Conservation (phyloP, 2,329 filamentous ascomycete species). For the Fusarium nurragi region DNA sequence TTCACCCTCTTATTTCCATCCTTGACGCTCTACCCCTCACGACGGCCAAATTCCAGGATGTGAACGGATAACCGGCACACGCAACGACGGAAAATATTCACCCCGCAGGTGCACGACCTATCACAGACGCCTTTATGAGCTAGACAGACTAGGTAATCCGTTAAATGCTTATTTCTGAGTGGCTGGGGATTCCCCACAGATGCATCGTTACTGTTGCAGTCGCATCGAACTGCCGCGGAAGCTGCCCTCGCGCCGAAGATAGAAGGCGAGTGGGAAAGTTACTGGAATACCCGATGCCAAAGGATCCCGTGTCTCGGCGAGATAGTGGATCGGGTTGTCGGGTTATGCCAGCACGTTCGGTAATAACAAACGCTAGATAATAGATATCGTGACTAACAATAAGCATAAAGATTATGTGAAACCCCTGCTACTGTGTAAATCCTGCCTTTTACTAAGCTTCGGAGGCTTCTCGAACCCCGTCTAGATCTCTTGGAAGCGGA, state of each 20-base stretch:
- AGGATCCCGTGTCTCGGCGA: background rate
- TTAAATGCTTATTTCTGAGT: background rate
- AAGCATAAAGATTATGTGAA: too few relatives aligned
- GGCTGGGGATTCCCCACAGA: background rate
- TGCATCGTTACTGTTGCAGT: background rate
- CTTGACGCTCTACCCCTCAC: too few relatives aligned
- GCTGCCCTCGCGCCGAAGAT: background rate
- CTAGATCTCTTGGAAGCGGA: too few relatives aligned
- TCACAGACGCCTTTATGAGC: background rate
- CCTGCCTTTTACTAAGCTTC: too few relatives aligned
- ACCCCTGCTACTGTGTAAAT: too few relatives aligned
- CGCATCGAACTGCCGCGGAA: background rate
- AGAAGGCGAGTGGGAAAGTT: background rate
- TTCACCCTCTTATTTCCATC: too few relatives aligned
- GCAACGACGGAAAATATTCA: background rate
- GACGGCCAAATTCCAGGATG: background rate
- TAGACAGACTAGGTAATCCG: background rate
- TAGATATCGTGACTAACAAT: too few relatives aligned
- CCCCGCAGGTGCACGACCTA: background rate
- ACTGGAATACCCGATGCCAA: background rate
- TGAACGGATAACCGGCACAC: conserved; percentile 7
- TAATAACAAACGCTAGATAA: too few relatives aligned
- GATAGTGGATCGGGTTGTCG: background rate
- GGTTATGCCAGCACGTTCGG: too few relatives aligned
- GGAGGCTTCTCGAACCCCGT: too few relatives aligned